These are phyloP conservation scores for Saturnispora besseyi DNA, from an alignment of 805 yeast species.

Conservation along the genomic window DNA sequence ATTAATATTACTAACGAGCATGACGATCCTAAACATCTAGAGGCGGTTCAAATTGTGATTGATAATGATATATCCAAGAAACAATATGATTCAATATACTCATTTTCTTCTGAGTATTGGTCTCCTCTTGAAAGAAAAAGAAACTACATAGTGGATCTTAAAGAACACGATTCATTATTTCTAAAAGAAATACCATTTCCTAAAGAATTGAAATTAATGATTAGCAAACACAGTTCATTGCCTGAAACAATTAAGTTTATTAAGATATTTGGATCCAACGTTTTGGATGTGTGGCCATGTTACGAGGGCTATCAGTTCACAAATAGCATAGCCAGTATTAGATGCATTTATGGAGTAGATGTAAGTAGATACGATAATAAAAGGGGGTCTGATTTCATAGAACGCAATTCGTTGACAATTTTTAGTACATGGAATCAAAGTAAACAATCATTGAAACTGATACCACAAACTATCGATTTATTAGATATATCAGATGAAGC, in stretches of 20 bases:
- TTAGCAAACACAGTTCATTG: neutral
- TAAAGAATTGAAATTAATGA: neutral
- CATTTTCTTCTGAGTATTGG: neutral
- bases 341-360: neutral
- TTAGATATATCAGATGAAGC: neutral
- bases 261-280: neutral
- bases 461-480: neutral
- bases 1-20: neutral
- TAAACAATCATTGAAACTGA: neutral
- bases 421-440: neutral
- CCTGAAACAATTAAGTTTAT: neutral
- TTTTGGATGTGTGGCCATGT: neutral
- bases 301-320: neutral
- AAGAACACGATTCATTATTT: too few species aligned
- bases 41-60: neutral
- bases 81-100: neutral
- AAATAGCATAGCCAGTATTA: neutral
- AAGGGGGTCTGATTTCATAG: too few species aligned
- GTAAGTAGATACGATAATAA: neutral
- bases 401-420: neutral
- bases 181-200: neutral
- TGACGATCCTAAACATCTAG: neutral
- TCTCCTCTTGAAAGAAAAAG: neutral
- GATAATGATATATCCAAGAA: neutral
- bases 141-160: neutral